Evolutionary conservation across 257 asterid species (phyloP), one percentile per base, ranked within the genome.

Genomic region (Lycium barbarum): DNA sequence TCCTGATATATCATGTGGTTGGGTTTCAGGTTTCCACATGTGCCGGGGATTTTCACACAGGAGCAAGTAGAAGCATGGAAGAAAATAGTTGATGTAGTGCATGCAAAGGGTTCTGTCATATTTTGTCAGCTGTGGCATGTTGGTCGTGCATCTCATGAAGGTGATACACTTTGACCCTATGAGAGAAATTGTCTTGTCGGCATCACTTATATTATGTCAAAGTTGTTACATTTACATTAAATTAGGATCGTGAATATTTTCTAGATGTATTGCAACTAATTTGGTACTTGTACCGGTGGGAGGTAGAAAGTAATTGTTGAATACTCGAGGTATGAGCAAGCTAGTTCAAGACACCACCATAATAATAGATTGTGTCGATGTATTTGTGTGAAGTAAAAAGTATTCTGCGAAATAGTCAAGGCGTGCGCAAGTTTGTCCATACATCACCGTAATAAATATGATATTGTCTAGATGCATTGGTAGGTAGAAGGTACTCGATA

Each of bases 111-210:
- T 45, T 92, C 94, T 33, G 82, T 96, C 81, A 89, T 96, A 11
- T 96, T 95, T 90, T 96, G 99, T 89, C 98, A 96, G 85, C 91
- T 96, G 17, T 96, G 99, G 98, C 99, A 96, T 63, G 99, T 95
- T 22, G 99, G 99, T 84, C 93, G 98, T 17, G 98, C 98, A 70
- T 96, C 99, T 82, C 98, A 96, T 88, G 91, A 80, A 86, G 97
- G 99, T 96, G 80, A 36, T 36, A 26, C 62, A 14, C 20, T 55
- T 55, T 55, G 62, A 55, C 2, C 9, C 55, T 4, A 59, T 59
- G 66, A 6, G 7, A 59, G 9, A 58, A 14, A 58, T 58, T 58
- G 65, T 58, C 65, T 58, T 15, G 20, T 58, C 17, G 22, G n/a
- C 62, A 57, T 57, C 62, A 57, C 7, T 14, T 55, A 57, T 4